Evolutionary conservation across 345 rosid species (phyloP), one percentile per base, ranked within the genome.

Genomic region (Turritis glabra): DNA sequence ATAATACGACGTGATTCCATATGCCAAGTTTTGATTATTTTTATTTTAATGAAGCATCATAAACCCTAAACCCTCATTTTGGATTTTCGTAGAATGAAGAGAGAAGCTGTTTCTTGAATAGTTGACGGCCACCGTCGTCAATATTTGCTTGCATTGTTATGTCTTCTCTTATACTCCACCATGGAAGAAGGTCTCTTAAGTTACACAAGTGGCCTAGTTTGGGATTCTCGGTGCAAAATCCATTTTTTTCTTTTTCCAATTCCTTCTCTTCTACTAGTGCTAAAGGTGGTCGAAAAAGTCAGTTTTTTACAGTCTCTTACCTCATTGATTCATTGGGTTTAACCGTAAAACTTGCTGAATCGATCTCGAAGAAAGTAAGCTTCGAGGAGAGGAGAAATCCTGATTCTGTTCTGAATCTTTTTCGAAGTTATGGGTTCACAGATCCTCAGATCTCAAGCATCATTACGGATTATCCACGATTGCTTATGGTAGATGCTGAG

Each of bases 301-400:
- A 72, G 8, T 25, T 17, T 1, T 69, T 75, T 27, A 65, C 73
- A 0, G 35, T 70, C 46, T 40, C 53, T 38, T 68, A 68, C 63
- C 72, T 68, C 8, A 2, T 75, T 69, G 30, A 40, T 14, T 75
- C 82, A 14, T 53, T 74, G 17, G 70, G 79, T 27, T 51, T 79
- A 1, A 5, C 73, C 2, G 10, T 18, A 6, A 66, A 79, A 0
- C 26, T 54, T 17, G 79, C 82, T 1, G 38, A 22, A 15, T 64
- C 69, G 6, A 37, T 70, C 19, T 70, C 82, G 0, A 56, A 3
- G 14, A 78, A 60, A 29, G 52, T 62, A 0, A 62, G 37, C 2
- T 41, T 26, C 1, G 52, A n/a, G 23, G 22, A 9, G 2, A 43
- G 15, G 52, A 30, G 9, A 1, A 65, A 23, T 41, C 48, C 67